A percentile compares a stretch with the other conserved stretches of the same genome.
These are phyloP conservation scores for Alternaria gansuensis DNA, from an alignment of 2,329 filamentous ascomycete species.

Conservation along the genomic window DNA sequence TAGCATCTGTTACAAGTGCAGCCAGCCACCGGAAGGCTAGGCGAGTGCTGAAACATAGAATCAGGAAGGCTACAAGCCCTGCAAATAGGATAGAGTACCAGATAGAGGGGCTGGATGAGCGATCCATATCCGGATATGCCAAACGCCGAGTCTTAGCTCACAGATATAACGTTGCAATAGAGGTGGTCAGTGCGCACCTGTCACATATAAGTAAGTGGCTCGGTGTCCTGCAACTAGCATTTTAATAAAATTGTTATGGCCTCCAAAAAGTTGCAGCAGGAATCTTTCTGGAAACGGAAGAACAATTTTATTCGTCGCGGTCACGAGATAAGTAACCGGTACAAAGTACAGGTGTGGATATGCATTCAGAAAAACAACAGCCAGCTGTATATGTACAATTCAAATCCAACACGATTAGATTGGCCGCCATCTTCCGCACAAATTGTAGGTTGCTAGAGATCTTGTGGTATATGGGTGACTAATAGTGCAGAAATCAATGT, in stretches of 20 bases:
- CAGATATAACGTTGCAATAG: conserved; percentile 10
- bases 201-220: conserved; percentile 22
- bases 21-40: conserved; percentile 8
- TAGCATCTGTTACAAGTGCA: conserved; percentile 10
- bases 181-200: conserved; percentile 17
- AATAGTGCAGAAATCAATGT: conserved; percentile 9
- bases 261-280: conserved; percentile 26
- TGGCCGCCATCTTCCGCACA: conserved; percentile 21
- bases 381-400: conserved; percentile 29
- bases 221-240: conserved; percentile 1
- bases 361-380: conserved; percentile 31
- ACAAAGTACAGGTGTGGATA: conserved; percentile 26
- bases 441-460: conserved; percentile 13
- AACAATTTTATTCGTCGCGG: conserved; percentile 26
- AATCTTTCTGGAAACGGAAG: conserved; percentile 27
- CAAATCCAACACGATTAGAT: conserved; percentile 9
- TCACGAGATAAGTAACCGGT: conserved; percentile 25
- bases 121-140: conserved; percentile 11
- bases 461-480: neutral
- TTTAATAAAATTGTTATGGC: conserved; percentile 19
- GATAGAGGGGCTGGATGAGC: neutral
- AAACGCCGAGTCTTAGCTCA: neutral
- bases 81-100: conserved; percentile 17
- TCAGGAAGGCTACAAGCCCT: conserved; percentile 12
- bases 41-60: conserved; percentile 8